phyloP scores from a whole-genome alignment of 208 protist genomes.

The Wallacemonas rigidus region DNA sequence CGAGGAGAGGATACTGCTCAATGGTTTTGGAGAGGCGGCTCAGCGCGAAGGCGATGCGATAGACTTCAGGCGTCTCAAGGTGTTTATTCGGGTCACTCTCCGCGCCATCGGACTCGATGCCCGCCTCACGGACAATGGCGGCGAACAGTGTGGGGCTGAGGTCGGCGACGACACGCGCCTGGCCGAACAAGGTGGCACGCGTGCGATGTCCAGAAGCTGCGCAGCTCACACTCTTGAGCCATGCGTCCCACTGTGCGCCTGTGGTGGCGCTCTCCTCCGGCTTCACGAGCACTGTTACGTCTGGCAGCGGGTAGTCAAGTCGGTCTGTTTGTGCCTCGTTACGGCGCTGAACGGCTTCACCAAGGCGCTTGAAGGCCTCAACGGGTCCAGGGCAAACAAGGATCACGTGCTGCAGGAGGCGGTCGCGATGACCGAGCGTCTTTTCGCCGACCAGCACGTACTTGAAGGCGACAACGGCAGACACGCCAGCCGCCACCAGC shows the following conservation, averaged over 20 bases:
- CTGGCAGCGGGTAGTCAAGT: constrained; percentile 38
- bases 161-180: constrained; percentile 31
- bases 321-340: constrained; percentile 1
- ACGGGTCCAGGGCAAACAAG: constrained; percentile 58
- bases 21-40: constrained; percentile 73
- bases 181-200: constrained; percentile 10
- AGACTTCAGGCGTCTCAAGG: constrained; percentile 53
- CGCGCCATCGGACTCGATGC: constrained; percentile 48
- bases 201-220: background rate
- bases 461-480: constrained; percentile 61
- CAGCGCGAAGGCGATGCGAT: constrained; percentile 80
- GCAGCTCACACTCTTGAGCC: constrained; percentile 25
- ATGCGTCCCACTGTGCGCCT: constrained; percentile 32
- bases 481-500: constrained; percentile 72
- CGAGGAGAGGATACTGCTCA: constrained; percentile 61
- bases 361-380: constrained; percentile 32
- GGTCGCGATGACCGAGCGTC: constrained; percentile 67
- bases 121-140: constrained; percentile 44
- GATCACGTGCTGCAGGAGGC: constrained; percentile 54
- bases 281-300: constrained; percentile 54
- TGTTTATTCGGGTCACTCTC: constrained; percentile 43
- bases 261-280: constrained; percentile 23
- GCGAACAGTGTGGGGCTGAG: constrained; percentile 52
- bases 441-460: constrained; percentile 77
- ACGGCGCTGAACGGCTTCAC: background rate